Evolutionary conservation across 257 asterid genomes (phyloP), one percentile per base, ranked within the genome.

Genomic region (Capsicum rhomboideum): DNA sequence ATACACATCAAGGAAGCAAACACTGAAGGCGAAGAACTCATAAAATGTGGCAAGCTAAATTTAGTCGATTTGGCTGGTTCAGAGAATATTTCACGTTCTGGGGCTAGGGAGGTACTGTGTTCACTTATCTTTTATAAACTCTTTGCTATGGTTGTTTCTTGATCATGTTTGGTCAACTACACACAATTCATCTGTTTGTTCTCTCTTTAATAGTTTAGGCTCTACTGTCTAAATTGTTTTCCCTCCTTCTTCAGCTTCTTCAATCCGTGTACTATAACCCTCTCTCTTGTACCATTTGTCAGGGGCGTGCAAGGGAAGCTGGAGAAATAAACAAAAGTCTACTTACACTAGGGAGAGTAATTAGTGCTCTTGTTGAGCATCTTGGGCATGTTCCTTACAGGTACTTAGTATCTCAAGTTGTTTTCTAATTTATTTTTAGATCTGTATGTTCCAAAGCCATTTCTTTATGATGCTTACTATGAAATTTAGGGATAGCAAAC

Each of bases 251-350:
- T 49, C 26, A 26, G 8, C 63, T 77, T 50, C 59, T 9, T 63
- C 42, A 18, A 61, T 34, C 79, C 34, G 58, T 78, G 74, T 21
- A 34, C 23, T 52, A 31, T 4, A 11, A 5, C 55, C 79, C 67
- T 80, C 26, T 56, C 37, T 58, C 34, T 12, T 42, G 78, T 28
- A 75, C 59, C 61, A 56, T 49, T 66, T 58, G 84, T 49, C 49
- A 92, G 98, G 98, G 97, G 58, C 90, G 98, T 77, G 98, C 98
- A 83, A 91, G 98, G 85, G 98, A 93, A 91, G 98, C 98, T 58
- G 98, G 98, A 50, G 98, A 95, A 88, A 95, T 95, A 75, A 95
- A 95, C 88, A 95, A 95, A 89, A 95, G 98, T 88, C 88, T 95
- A 85, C 98, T 95, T 83, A 95, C 98, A 7, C 90, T 95, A 84